A percentile compares a stretch with the other conserved stretches of the same genome.
Evolutionary conservation across 2,329 filamentous ascomycete species (phyloP).

Genomic region (Aureobasidium sp.): DNA sequence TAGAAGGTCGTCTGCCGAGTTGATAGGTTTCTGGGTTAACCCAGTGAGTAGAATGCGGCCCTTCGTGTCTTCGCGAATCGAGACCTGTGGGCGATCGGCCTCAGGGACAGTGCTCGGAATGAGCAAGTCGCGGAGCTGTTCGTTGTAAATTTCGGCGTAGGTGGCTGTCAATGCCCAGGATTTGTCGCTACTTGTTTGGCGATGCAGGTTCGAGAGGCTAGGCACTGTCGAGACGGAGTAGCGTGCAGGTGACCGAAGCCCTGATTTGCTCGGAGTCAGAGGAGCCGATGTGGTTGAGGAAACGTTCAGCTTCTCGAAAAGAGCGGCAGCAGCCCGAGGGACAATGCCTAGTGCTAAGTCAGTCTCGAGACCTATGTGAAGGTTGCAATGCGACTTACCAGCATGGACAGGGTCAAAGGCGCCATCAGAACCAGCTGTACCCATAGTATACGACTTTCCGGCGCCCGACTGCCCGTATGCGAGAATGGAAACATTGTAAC

Average conservation of each 20-base stretch:
- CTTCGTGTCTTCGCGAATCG: constrained; percentile 88
- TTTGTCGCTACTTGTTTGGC: constrained; percentile 51
- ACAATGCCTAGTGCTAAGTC: constrained; percentile 68
- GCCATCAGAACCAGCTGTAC: constrained; percentile 78
- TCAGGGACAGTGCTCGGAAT: constrained; percentile 64
- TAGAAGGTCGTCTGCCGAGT: constrained; percentile 85
- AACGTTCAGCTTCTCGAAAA: constrained; percentile 81
- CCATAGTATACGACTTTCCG: constrained; percentile 98
- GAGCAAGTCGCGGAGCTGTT: constrained; percentile 84
- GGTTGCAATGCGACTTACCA: neutral
- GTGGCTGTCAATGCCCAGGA: constrained; percentile 90
- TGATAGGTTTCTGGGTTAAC: constrained; percentile 78
- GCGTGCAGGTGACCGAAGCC: constrained; percentile 70
- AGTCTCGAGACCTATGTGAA: neutral
- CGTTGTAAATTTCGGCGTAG: constrained; percentile 78
- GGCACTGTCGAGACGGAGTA: constrained; percentile 60
- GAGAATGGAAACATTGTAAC: constrained; percentile 96
- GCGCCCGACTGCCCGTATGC: constrained; percentile 97
- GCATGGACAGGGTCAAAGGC: constrained; percentile 26
- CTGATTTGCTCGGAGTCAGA: constrained; percentile 41
- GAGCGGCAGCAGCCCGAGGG: constrained; percentile 73
- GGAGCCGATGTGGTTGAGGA: constrained; percentile 46
- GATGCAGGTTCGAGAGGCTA: constrained; percentile 37
- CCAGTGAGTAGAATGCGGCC: constrained; percentile 92
- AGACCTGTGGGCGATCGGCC: constrained; percentile 70